Percentiles rank a stretch among this genome's conserved stretches.
phyloP scores from a whole-genome alignment of 495 filamentous ascomycete genomes.

The Cercophora scortea region DNA sequence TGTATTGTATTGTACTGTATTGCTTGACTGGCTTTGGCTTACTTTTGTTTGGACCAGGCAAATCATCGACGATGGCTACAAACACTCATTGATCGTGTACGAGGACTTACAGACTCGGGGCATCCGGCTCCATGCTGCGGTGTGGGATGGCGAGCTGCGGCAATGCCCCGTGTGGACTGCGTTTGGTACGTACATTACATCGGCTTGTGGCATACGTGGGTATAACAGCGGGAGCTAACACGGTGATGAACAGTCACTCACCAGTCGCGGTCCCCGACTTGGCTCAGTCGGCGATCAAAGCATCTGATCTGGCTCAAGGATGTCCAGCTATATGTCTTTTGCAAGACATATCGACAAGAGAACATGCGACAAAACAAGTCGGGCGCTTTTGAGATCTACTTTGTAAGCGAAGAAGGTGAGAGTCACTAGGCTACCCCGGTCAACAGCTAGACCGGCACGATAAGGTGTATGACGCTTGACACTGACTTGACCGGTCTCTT shows the following conservation, averaged over 20 bases:
- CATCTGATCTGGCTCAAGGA: conserved; percentile 54
- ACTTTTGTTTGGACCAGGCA: conserved; percentile 35
- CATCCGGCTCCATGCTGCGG: conserved; percentile 46
- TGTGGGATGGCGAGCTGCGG: conserved; percentile 40
- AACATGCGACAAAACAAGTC: conserved; percentile 35
- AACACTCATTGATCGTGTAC: conserved; percentile 66
- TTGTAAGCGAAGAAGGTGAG: conserved; percentile 33
- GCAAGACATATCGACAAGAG: conserved; percentile 46
- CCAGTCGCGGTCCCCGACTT: conserved; percentile 45
- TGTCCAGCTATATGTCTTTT: conserved; percentile 55
- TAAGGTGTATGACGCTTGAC: too few species aligned
- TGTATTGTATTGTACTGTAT: too few species aligned
- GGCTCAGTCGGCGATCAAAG: conserved; percentile 44
- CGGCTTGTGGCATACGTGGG: neutral
- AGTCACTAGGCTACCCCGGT: neutral
- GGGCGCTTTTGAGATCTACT: conserved; percentile 38
- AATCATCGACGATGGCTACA: conserved; percentile 63
- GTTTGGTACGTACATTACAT: conserved; percentile 40
- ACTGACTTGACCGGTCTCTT: neutral
- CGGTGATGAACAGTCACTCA: conserved; percentile 44
- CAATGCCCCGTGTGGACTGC: conserved; percentile 67
- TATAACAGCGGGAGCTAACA: neutral
- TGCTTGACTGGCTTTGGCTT: neutral
- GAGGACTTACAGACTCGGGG: conserved; percentile 56
- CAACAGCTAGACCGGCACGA: too few species aligned